Evolutionary conservation across 2,329 filamentous ascomycete genomes (phyloP), one percentile per base, ranked within the genome.

Genomic region (Biscogniauxia sp.): DNA sequence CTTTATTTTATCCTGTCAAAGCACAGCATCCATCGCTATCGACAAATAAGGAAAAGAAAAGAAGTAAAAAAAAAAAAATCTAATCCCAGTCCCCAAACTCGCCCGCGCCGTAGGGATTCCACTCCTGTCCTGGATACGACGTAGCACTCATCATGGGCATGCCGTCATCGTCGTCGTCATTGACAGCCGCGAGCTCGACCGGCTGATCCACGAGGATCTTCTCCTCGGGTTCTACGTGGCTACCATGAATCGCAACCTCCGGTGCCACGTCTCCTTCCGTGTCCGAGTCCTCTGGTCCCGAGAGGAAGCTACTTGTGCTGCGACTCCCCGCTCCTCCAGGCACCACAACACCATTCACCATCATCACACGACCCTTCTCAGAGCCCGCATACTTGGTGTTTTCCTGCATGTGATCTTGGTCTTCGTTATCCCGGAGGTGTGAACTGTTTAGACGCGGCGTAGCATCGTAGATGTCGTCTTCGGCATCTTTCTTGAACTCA

Each of bases 91-190:
- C 73, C 0, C 70, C 71, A 62, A 74, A 74, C 59, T 74, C 73
- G 9, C 73, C 73, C 6, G 70, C 74, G 0, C 69, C 71, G 52
- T 74, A 76, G 1, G 80, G 81, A 53, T 78, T 76, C 82, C 84
- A 86, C 68, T 85, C 83, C 72, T 84, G 80, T 0, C 84, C 84
- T 0, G 84, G 84, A 66, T 85, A 86, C 61, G 77, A 80, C 2
- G 81, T 82, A 1, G 81, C 82, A 25, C 76, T 78, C 84, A 86
- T 86, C 32, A 76, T 73, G 1, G 77, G 76, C 32, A 79, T 73
- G 15, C 79, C 77, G 26, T 80, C 76, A 55, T 79, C 77, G 54
- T 62, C 61, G 56, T 70, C 64, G 32, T 67, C 68, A 25, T 70
- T 69, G 23, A 73, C 71, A 3, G 72, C 73, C 4, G 72, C 69